These are phyloP conservation scores for Colletotrichum cereale DNA, from an alignment of 2,329 filamentous ascomycete genomes.

Conservation along the genomic window DNA sequence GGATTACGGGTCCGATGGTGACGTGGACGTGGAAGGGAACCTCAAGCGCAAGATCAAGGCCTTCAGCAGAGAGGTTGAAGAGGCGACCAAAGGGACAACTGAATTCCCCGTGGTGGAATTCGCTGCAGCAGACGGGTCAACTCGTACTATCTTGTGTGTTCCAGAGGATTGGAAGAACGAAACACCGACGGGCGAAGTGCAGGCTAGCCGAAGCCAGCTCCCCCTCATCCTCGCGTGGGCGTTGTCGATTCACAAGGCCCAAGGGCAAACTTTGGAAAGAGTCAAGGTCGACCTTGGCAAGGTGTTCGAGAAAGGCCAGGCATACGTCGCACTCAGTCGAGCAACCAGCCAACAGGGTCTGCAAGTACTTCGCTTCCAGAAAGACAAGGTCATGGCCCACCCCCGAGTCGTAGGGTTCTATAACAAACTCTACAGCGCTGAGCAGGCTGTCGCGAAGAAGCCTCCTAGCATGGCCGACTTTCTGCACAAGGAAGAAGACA, in stretches of 20 bases:
- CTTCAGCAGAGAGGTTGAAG: conserved; percentile 58
- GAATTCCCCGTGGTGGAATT: conserved; percentile 90
- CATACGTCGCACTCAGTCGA: conserved; percentile 95
- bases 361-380: conserved; percentile 90
- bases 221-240: conserved; percentile 97
- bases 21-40: conserved; percentile 57
- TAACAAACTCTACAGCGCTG: conserved; percentile 80
- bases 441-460: conserved; percentile 59
- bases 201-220: conserved; percentile 85
- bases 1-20: conserved; percentile 58
- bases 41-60: conserved; percentile 69
- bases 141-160: conserved; percentile 82
- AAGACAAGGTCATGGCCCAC: conserved; percentile 93
- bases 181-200: conserved; percentile 92
- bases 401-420: conserved; percentile 90
- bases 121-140: conserved; percentile 80
- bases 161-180: conserved; percentile 97
- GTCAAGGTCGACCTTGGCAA: conserved; percentile 94
- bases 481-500: conserved; percentile 44
- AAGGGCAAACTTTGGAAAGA: conserved; percentile 92
- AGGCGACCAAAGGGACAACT: conserved; percentile 52
- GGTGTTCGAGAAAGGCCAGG: conserved; percentile 97
- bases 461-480: conserved; percentile 55
- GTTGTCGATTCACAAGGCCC: conserved; percentile 96
- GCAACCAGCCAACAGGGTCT: conserved; percentile 89